These are phyloP conservation scores for Globisporangium megalacanthum DNA, from an alignment of 352 stramenopile species.

Conservation along the genomic window DNA sequence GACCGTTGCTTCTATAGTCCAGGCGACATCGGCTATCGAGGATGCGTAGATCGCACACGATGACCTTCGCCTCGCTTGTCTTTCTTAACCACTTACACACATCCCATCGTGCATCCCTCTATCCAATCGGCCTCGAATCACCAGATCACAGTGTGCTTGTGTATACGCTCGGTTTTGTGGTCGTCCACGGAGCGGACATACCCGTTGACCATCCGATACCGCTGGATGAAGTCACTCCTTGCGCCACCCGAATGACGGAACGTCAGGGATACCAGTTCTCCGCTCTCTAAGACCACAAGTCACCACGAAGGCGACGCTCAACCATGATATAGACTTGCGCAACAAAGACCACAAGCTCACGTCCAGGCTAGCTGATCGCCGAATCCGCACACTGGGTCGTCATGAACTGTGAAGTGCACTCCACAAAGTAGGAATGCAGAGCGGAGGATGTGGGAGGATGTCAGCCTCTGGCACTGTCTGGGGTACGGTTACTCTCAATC, in stretches of 20 bases:
- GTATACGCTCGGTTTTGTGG: conserved; percentile 17
- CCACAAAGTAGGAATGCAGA: conserved; percentile 26
- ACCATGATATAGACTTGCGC: no score
- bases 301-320: no score
- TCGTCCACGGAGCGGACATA: conserved; percentile 11
- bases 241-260: conserved; percentile 34
- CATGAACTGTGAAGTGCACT: conserved; percentile 26
- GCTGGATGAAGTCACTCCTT: conserved; percentile 38
- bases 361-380: not conserved
- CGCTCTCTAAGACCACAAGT: no score
- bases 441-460: no score
- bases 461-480: no score
- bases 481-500: no score
- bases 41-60: no score
- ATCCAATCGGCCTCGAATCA: no score
- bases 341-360: no score
- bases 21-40: no score
- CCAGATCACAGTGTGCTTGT: conserved; percentile 39
- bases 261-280: conserved; percentile 20
- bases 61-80: not conserved
- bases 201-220: conserved; percentile 26
- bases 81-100: not conserved
- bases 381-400: conserved; percentile 7
- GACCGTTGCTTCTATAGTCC: conserved; percentile 4
- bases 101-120: not conserved